Base-by-base conservation (phyloP, 768 basidiomycete species). In the Phanerochaete carnosa region DNA sequence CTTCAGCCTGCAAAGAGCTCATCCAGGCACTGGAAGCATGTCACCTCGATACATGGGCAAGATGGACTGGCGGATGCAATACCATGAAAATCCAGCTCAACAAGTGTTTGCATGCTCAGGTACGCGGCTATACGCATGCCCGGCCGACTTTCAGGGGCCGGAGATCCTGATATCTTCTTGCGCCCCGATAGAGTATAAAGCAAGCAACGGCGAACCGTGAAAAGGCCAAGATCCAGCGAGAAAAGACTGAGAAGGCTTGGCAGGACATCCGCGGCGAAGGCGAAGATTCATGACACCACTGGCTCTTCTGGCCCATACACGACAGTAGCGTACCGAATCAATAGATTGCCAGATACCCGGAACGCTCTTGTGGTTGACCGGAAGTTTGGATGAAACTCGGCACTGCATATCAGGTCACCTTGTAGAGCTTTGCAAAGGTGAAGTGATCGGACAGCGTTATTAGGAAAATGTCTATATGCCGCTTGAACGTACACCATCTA, bases 11-110 rank as follows among this genome's bases (percentile, higher is more conserved):
- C 77, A 82, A 78, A 68, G 89, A 90, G 19, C 87, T 92, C 68
- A 89, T 92, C 57, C 75, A 90, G 64, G 90, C 90, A 1, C 83
- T 92, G 26, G 82, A 91, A 53, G 75, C 80, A 50, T 92, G 90
- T 68, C 90, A 92, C 68, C 69, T 76, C 22, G 81, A 76, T 66
- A 77, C 71, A 58, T 90, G 87, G 87, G 79, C 80, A 26, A 83
- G 84, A 63, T 79, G 88, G 62, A 82, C 85, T 0, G 90, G 90
- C 23, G 81, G 79, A 19, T 92, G 90, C 70, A 92, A 92, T 67
- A 74, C 68, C 59, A 78, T 80, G 55, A 92, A 92, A 74, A 76
- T 83, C 58, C 80, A 83, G 47, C 76, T 92, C 65, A 90, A 89
- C 67, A 74, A 77, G 57, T 92, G 90, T 74, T 76, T 92, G 58